Percentiles rank a stretch among this genome's conserved stretches.
Conservation (phyloP, 2,329 filamentous ascomycete genomes). For the Fusarium scirpi region DNA sequence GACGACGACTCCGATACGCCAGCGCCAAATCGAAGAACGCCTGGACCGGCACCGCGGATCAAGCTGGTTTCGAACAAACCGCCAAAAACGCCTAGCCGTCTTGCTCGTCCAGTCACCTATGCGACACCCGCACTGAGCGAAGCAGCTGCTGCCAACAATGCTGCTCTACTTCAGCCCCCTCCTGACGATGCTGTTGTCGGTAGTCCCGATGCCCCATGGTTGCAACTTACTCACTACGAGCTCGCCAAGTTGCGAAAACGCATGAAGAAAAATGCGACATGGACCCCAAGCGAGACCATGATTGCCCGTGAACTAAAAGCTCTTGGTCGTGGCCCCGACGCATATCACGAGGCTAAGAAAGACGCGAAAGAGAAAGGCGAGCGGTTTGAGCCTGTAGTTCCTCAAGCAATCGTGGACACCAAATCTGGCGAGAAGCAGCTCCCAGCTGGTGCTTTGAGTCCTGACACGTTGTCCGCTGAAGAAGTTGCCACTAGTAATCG, state of each 20-base stretch:
- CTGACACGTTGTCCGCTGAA: conserved; percentile 67
- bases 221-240: conserved; percentile 73
- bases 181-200: conserved; percentile 70
- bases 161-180: conserved; percentile 65
- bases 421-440: conserved; percentile 65
- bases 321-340: conserved; percentile 74
- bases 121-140: conserved; percentile 52
- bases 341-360: conserved; percentile 70
- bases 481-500: conserved; percentile 76
- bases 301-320: conserved; percentile 81
- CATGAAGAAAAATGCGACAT: conserved; percentile 93
- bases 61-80: conserved; percentile 60
- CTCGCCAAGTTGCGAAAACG: conserved; percentile 79
- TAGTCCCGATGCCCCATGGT: conserved; percentile 72
- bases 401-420: conserved; percentile 57
- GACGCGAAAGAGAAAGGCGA: conserved; percentile 74
- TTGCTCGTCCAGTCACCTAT: conserved; percentile 52
- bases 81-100: conserved; percentile 60
- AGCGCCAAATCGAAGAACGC: conserved; percentile 53
- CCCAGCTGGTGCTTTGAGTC: conserved; percentile 70
- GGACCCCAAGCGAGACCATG: conserved; percentile 88
- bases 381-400: conserved; percentile 64
- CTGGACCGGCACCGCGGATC: conserved; percentile 58
- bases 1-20: conserved; percentile 62
- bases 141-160: conserved; percentile 56